A percentile compares a stretch with the other conserved stretches of the same genome.
Conservation (phyloP, 805 yeast species). For the Wickerhamomyces bisporus region DNA sequence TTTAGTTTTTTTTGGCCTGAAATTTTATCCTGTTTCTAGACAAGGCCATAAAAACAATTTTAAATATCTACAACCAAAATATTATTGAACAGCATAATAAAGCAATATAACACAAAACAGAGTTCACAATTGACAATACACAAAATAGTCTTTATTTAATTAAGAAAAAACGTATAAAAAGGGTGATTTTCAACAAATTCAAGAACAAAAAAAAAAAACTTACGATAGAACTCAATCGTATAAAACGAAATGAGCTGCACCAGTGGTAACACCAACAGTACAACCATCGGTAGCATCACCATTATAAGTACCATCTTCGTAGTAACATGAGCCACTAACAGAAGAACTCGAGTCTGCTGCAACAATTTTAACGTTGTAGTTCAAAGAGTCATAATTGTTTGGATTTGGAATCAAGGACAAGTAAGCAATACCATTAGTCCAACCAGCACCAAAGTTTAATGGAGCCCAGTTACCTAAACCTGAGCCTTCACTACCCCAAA, state of each 20-base stretch:
- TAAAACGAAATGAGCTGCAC: constrained; percentile 58
- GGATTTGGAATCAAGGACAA: constrained; percentile 94
- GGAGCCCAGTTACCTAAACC: constrained; percentile 99
- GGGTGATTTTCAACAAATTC: too few relatives aligned
- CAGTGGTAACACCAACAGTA: constrained; percentile 61
- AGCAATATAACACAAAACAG: too few relatives aligned
- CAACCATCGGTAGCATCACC: constrained; percentile 73
- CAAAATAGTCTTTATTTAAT: not conserved
- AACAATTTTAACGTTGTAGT: constrained; percentile 71
- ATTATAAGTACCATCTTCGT: constrained; percentile 69
- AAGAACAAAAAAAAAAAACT: not conserved
- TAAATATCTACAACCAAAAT: too few relatives aligned
- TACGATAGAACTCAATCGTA: constrained; percentile 24
- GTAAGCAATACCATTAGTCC: constrained; percentile 61
- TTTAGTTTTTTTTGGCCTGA: too few relatives aligned
- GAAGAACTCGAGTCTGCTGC: constrained; percentile 52
- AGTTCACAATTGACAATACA: not conserved
- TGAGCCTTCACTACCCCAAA: constrained; percentile 82
- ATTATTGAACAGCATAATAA: too few relatives aligned
- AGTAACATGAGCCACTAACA: constrained; percentile 67
- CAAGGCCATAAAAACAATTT: too few relatives aligned
- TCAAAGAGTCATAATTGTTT: constrained; percentile 65
- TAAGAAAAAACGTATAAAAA: not conserved
- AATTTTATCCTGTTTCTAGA: too few relatives aligned
- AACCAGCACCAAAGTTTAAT: constrained; percentile 89